Conservation (phyloP, 2,329 filamentous ascomycete genomes). For the Delphinella strobiligena region DNA sequence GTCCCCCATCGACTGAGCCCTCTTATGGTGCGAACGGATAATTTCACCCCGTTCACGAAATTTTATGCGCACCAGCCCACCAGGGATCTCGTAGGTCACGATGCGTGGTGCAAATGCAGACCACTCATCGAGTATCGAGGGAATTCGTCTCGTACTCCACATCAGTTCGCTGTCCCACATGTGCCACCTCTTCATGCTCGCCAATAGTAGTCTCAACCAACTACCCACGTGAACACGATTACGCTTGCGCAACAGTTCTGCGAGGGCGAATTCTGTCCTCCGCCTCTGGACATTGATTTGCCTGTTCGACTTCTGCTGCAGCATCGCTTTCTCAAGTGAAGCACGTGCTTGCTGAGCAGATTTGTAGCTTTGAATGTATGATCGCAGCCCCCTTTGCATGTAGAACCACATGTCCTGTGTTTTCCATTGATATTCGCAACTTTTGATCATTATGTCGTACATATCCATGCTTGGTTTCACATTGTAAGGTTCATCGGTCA, state of each 20-base stretch:
- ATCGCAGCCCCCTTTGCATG: slow-evolving; percentile 14
- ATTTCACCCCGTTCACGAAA: slow-evolving; percentile 2
- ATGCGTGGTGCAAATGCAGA: slow-evolving; percentile 11
- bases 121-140: slow-evolving; percentile 16
- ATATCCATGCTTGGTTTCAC: slow-evolving; percentile 46
- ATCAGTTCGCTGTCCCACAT: slow-evolving; percentile 1
- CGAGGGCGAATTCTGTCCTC: not conserved
- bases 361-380: slow-evolving; percentile 8
- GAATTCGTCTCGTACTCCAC: slow-evolving; percentile 11
- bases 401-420: slow-evolving; percentile 11
- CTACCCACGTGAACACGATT: slow-evolving; percentile 10
- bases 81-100: slow-evolving; percentile 18
- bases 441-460: slow-evolving; percentile 29
- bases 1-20: too few relatives aligned
- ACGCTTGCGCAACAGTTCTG: not conserved
- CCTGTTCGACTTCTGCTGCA: too few relatives aligned
- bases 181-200: slow-evolving; percentile 3
- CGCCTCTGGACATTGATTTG: not conserved
- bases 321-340: too few relatives aligned
- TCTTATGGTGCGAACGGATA: not conserved
- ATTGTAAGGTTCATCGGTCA: slow-evolving; percentile 47
- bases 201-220: slow-evolving; percentile 18
- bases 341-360: too few relatives aligned
- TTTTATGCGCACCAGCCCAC: slow-evolving; percentile 17
- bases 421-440: slow-evolving; percentile 10